These are phyloP conservation scores for Aureobasidium mangrovei DNA, from an alignment of 2,329 filamentous ascomycete species.

Conservation along the genomic window DNA sequence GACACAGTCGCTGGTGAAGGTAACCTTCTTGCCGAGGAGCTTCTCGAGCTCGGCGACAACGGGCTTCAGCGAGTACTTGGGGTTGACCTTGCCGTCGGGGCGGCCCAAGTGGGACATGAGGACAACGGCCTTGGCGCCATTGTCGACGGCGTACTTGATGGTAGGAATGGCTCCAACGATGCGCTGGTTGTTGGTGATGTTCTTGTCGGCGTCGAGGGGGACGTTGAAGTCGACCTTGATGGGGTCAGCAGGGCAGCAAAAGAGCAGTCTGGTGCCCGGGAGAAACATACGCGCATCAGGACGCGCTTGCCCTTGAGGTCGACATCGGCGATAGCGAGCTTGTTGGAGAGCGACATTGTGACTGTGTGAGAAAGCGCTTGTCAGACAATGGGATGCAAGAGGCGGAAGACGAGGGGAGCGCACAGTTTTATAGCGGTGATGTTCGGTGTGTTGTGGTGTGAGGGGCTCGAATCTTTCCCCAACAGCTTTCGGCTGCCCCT, in stretches of 20 bases:
- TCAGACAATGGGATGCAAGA: neutral
- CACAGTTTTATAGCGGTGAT: slow-evolving; percentile 5
- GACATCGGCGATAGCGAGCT: slow-evolving; percentile 92
- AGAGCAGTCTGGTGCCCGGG: slow-evolving; percentile 8
- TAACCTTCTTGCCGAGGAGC: slow-evolving; percentile 65
- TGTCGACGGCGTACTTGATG: slow-evolving; percentile 33
- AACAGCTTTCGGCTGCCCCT: slow-evolving; percentile 3
- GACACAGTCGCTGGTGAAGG: slow-evolving; percentile 83
- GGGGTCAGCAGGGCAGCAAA: neutral
- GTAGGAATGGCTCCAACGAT: slow-evolving; percentile 71
- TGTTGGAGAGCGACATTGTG: slow-evolving; percentile 95
- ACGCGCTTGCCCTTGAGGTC: slow-evolving; percentile 98
- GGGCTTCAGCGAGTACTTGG: slow-evolving; percentile 91
- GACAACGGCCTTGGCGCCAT: slow-evolving; percentile 57
- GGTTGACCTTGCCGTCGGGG: slow-evolving; percentile 78
- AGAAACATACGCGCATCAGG: slow-evolving; percentile 74
- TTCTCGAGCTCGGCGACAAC: slow-evolving; percentile 71
- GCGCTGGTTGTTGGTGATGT: slow-evolving; percentile 93
- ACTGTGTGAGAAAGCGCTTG: neutral
- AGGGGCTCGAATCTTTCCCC: slow-evolving; percentile 11
- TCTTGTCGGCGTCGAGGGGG: slow-evolving; percentile 79
- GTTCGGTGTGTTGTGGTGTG: slow-evolving; percentile 8
- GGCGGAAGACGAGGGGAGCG: neutral
- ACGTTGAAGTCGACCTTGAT: slow-evolving; percentile 98
- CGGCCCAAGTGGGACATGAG: slow-evolving; percentile 98